A percentile compares a stretch with the other conserved stretches of the same genome.
phyloP scores from a whole-genome alignment of 106 monocot genomes.

The Amphibolis antarctica region DNA sequence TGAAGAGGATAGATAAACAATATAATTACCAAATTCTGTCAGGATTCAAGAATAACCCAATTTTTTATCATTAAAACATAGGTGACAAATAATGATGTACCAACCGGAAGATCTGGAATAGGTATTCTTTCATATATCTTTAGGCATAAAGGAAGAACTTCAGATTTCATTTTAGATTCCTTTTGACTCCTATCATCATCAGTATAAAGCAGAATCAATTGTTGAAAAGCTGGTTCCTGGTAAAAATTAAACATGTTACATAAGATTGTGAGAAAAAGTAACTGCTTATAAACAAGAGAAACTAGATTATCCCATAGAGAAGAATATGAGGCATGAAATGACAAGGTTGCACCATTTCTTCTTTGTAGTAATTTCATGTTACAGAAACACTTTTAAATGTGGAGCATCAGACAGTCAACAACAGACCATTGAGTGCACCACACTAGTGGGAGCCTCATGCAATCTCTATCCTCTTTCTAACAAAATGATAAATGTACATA shows the following conservation, averaged over 20 bases:
- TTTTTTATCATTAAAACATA: not conserved
- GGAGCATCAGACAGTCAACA: too few species aligned
- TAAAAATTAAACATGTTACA: not conserved
- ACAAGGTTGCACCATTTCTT: too few species aligned
- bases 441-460: too few species aligned
- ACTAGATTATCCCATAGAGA: too few species aligned
- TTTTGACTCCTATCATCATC: slow-evolving; percentile 39
- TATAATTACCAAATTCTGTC: not conserved
- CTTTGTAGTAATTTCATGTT: too few species aligned
- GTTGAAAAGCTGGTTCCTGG: slow-evolving; percentile 97
- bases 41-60: not conserved
- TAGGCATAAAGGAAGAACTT: slow-evolving; percentile 43
- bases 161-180: slow-evolving; percentile 14
- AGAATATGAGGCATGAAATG: too few species aligned
- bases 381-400: too few species aligned
- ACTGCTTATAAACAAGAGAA: too few species aligned
- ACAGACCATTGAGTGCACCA: too few species aligned
- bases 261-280: not conserved
- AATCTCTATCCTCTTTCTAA: too few species aligned
- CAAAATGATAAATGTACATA: too few species aligned
- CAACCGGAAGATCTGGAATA: slow-evolving; percentile 80
- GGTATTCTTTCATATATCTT: slow-evolving; percentile 95
- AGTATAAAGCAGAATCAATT: slow-evolving; percentile 81
- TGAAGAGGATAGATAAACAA: slow-evolving; percentile 17
- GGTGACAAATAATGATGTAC: not conserved